These are phyloP conservation scores for Rutstroemia sp. DNA, from an alignment of 2,329 filamentous ascomycete genomes.

Conservation along the genomic window DNA sequence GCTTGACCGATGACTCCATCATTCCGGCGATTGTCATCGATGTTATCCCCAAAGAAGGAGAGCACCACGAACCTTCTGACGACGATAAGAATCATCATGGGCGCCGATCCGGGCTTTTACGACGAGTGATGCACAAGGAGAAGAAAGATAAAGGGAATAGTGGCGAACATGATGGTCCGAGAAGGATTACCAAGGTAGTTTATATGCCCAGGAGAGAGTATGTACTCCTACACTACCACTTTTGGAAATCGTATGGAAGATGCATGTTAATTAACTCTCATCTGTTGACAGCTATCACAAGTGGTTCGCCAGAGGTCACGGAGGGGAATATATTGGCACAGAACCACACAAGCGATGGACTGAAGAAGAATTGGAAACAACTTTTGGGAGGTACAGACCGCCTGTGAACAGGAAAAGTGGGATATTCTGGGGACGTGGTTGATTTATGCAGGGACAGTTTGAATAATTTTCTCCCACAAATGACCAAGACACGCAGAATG, in stretches of 20 bases:
- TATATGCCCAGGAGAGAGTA: conserved; percentile 27
- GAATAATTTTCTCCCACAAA: neutral
- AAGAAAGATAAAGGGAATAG: conserved; percentile 11
- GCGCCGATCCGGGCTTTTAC: neutral
- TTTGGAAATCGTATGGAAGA: neutral
- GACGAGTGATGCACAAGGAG: conserved; percentile 6
- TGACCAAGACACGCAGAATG: neutral
- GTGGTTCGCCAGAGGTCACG: conserved; percentile 25
- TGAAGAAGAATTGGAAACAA: conserved; percentile 25
- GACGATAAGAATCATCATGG: neutral
- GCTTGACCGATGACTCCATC: conserved; percentile 27
- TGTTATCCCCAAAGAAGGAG: conserved; percentile 9
- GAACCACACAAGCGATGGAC: conserved; percentile 26
- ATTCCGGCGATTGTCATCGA: conserved; percentile 26
- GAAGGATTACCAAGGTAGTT: conserved; percentile 22
- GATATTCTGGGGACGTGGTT: conserved; percentile 6
- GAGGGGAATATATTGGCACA: conserved; percentile 25
- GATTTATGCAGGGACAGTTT: neutral
- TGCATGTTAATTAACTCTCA: neutral
- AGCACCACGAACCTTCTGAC: neutral
- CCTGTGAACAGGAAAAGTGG: conserved; percentile 8
- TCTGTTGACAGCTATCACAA: conserved; percentile 16
- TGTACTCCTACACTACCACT: neutral
- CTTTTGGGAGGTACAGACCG: conserved; percentile 23
- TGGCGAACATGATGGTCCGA: neutral